Evolutionary conservation across 2,329 filamentous ascomycete genomes (phyloP).

Genomic region (Trichoderma guizhouense): DNA sequence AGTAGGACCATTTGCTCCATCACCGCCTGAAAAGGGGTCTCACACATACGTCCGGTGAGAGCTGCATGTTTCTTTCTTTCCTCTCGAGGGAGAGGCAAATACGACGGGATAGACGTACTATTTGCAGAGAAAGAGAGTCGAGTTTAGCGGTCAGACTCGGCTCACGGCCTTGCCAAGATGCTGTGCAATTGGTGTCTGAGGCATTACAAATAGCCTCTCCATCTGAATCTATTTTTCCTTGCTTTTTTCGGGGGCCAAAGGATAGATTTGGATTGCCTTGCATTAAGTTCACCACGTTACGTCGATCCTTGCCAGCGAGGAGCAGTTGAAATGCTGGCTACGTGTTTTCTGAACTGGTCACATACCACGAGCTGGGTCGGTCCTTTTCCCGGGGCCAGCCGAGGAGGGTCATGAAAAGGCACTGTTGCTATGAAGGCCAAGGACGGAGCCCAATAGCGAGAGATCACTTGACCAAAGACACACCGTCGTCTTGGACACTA

Average conservation of each 20-base stretch:
- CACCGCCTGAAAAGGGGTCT: background rate
- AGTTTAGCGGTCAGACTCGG: background rate
- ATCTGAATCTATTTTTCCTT: background rate
- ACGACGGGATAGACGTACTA: background rate
- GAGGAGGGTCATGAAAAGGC: background rate
- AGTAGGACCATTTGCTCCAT: background rate
- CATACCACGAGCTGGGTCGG: conserved; percentile 2
- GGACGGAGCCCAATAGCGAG: background rate
- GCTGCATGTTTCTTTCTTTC: background rate
- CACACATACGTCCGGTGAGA: background rate
- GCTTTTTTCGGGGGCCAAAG: background rate
- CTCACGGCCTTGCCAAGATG: background rate
- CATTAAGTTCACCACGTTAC: background rate
- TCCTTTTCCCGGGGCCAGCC: background rate
- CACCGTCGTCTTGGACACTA: background rate
- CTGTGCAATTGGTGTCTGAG: background rate
- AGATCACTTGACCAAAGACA: background rate
- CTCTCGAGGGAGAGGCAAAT: background rate
- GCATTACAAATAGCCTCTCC: background rate
- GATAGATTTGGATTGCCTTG: background rate
- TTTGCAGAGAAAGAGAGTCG: background rate
- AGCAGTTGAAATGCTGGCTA: background rate
- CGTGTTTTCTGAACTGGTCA: background rate
- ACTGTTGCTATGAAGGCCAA: background rate
- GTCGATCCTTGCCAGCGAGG: background rate